Base-by-base conservation (phyloP, 1,284 basidiomycete genomes). In the Coniophora puteana region DNA sequence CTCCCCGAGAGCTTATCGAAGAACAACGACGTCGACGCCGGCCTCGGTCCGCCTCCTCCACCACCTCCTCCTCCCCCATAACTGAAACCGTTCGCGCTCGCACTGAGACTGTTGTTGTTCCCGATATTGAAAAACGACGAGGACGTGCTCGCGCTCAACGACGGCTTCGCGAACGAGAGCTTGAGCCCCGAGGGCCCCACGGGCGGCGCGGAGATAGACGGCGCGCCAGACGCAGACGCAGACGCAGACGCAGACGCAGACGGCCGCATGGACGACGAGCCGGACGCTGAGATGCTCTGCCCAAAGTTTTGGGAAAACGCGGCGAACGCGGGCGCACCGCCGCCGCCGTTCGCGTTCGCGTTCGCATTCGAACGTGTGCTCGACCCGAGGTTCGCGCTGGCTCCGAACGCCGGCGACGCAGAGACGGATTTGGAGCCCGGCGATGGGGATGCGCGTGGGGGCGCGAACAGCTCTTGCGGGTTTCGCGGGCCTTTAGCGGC, bases 1-100 rank as follows among this genome's bases (percentile, higher is more conserved):
- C 69, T 69, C 12, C 66, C 67, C 3, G 55, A 43, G n/a, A n/a
- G n/a, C 5, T 57, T 55, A 1, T 68, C 69, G 36, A 79, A 74
- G 10, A 71, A 57, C n/a, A 77, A 80, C 35, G 46, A 37, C 46
- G 54, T 39, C 43, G 52, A 27, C 38, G 10, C 20, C 17, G 50
- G 36, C 30, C 45, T 42, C 44, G 38, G 30, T 29, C 41, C 16
- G 13, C 51, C 29, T 39, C 47, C 33, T 47, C 47, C 13, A 53
- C 45, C 31, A 57, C 41, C 30, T 44, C 17, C 11, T 47, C n/a
- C 8, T 3, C 12, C 29, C 29, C 29, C 20, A 31, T 18, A 31
- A 31, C 16, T 18, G 29, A 18, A 31, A 13, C 29, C 16, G 20
- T 18, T 14, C n/a, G 17, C 5, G 6, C n/a, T 14, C 28, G 5